Percentiles rank a stretch among this genome's conserved stretches.
Evolutionary conservation across 257 asterid genomes (phyloP).

Genomic region (Verbascum thapsus): DNA sequence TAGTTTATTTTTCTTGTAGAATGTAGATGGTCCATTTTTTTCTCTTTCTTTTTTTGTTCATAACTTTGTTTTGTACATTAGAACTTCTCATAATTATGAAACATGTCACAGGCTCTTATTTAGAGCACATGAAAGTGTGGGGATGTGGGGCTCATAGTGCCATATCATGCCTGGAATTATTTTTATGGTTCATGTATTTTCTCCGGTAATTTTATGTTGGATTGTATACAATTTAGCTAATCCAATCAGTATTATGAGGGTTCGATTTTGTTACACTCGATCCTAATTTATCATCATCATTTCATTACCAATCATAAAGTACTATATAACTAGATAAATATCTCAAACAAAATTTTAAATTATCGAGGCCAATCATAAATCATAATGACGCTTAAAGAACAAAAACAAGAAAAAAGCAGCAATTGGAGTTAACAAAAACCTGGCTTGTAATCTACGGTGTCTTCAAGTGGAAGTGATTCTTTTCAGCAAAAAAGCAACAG

Average conservation of each 20-base stretch:
- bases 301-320: too few relatives aligned
- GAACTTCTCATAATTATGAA: not conserved
- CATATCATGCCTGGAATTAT: slow-evolving; percentile 25
- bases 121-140: slow-evolving; percentile 4
- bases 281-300: too few relatives aligned
- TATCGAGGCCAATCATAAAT: too few relatives aligned
- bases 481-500: slow-evolving; percentile 28
- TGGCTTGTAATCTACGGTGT: slow-evolving; percentile 37
- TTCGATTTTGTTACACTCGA: too few relatives aligned
- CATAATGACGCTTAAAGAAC: too few relatives aligned
- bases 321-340: too few relatives aligned
- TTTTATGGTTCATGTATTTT: slow-evolving; percentile 22
- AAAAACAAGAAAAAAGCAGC: not conserved
- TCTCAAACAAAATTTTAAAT: too few relatives aligned
- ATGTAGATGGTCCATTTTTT: slow-evolving; percentile 27
- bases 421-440: slow-evolving; percentile 19
- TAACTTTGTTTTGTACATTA: not conserved
- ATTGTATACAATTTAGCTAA: too few relatives aligned
- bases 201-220: slow-evolving; percentile 13
- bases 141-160: slow-evolving; percentile 26
- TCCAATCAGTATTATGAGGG: too few relatives aligned
- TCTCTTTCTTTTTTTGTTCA: not conserved
- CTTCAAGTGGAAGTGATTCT: slow-evolving; percentile 28
- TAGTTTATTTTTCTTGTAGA: slow-evolving; percentile 13
- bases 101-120: not conserved